Conservation (phyloP, 2,329 filamentous ascomycete species). For the Verticillium albo-atrum region DNA sequence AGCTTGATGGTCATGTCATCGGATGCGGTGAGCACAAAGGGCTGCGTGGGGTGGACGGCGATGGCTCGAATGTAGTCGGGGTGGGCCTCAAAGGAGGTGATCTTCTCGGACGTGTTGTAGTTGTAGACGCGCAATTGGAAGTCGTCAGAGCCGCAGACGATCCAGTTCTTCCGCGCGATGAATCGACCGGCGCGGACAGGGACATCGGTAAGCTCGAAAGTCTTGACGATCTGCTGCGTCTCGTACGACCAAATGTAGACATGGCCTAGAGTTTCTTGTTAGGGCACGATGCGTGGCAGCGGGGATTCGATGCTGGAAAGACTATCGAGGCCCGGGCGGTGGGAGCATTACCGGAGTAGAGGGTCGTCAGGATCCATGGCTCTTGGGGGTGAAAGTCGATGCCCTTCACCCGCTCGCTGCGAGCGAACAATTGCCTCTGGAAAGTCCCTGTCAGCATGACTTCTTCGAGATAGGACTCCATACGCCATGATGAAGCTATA, state of each 20-base stretch:
- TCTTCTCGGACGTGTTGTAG: constrained; percentile 99
- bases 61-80: constrained; percentile 98
- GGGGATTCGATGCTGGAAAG: neutral
- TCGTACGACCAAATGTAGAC: constrained; percentile 99
- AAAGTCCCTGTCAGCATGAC: constrained; percentile 6
- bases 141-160: constrained; percentile 90
- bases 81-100: constrained; percentile 93
- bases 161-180: constrained; percentile 98
- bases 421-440: constrained; percentile 54
- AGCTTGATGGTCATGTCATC: constrained; percentile 99
- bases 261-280: constrained; percentile 57
- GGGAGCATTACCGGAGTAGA: constrained; percentile 76
- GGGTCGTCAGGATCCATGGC: constrained; percentile 92
- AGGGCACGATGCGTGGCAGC: neutral
- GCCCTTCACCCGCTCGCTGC: constrained; percentile 93
- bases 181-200: constrained; percentile 96
- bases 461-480: constrained; percentile 4
- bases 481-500: neutral
- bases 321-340: neutral
- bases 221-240: constrained; percentile 95
- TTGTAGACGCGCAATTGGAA: constrained; percentile 82
- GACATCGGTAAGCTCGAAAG: constrained; percentile 97
- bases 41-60: constrained; percentile 89
- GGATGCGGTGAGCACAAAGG: constrained; percentile 91
- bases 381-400: constrained; percentile 97